phyloP scores from a whole-genome alignment of 495 filamentous ascomycete species.

The Copromyces sp. region DNA sequence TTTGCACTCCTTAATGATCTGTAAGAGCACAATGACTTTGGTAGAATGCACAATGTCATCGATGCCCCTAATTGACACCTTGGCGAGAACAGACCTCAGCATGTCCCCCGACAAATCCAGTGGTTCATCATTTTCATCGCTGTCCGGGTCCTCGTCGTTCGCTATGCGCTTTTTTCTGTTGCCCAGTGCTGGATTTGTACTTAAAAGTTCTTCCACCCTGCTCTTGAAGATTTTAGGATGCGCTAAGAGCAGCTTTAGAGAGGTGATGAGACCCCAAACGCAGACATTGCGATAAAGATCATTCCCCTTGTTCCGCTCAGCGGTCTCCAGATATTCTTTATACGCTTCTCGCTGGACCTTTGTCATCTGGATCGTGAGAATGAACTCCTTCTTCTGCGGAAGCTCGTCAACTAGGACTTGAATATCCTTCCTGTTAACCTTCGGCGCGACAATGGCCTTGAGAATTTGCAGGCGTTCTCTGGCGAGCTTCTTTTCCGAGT shows the following conservation, averaged over 20 bases:
- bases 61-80: conserved; percentile 17
- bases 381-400: conserved; percentile 68
- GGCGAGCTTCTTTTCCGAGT: conserved; percentile 41
- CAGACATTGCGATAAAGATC: conserved; percentile 2
- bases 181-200: background rate
- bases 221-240: conserved; percentile 59
- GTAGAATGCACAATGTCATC: conserved; percentile 40
- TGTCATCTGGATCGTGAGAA: conserved; percentile 63
- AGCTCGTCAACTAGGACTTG: conserved; percentile 53
- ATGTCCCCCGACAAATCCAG: conserved; percentile 22
- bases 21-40: conserved; percentile 54
- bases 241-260: conserved; percentile 59
- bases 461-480: conserved; percentile 60
- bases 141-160: conserved; percentile 11
- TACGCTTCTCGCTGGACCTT: conserved; percentile 56
- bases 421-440: conserved; percentile 67
- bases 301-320: background rate
- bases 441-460: conserved; percentile 61
- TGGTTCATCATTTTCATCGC: conserved; percentile 12
- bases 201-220: conserved; percentile 30
- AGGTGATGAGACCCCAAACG: conserved; percentile 27
- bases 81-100: conserved; percentile 21
- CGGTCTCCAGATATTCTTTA: conserved; percentile 39
- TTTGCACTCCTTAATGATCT: conserved; percentile 55
- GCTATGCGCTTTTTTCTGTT: background rate